A percentile compares a stretch with the other conserved stretches of the same genome.
Conservation (phyloP, 1,284 basidiomycete genomes). For the Pseudozyma tsukubaensis region DNA sequence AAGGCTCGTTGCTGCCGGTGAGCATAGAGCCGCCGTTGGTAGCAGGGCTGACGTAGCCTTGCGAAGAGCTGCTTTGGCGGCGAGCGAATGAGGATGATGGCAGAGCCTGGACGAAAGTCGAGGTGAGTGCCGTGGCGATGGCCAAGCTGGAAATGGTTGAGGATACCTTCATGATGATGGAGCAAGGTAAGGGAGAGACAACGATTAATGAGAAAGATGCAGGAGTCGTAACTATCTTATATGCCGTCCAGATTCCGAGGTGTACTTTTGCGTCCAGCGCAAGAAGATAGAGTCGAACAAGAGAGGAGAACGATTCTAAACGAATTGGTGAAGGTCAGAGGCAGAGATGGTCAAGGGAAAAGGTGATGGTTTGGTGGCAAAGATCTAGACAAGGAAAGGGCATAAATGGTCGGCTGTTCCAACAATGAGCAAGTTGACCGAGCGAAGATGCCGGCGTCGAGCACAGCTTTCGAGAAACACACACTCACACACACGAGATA, state of each 20-base stretch:
- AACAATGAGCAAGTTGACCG: slow-evolving; percentile 1
- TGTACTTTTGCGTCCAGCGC: slow-evolving; percentile 31
- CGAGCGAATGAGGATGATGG: slow-evolving; percentile 10
- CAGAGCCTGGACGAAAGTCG: slow-evolving; percentile 9
- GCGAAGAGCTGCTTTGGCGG: slow-evolving; percentile 14
- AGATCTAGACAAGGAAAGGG: background rate
- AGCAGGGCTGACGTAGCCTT: slow-evolving; percentile 28
- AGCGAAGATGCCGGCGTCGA: background rate
- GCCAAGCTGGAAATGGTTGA: slow-evolving; percentile 13
- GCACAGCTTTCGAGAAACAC: background rate
- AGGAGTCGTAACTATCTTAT: background rate
- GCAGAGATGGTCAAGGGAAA: background rate
- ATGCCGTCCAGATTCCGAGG: background rate
- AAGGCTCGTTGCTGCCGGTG: slow-evolving; percentile 55
- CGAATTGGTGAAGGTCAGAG: background rate
- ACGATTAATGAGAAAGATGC: background rate
- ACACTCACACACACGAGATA: background rate
- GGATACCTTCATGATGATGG: slow-evolving; percentile 14
- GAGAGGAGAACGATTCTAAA: too few relatives aligned
- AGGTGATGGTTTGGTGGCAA: background rate
- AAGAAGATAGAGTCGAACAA: slow-evolving; percentile 5
- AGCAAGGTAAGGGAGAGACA: background rate
- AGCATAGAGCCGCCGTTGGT: slow-evolving; percentile 45
- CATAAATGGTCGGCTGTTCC: background rate
- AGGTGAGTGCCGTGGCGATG: slow-evolving; percentile 10